Conservation (phyloP, 2,329 filamentous ascomycete species). For the Leptographium galeiforme region DNA sequence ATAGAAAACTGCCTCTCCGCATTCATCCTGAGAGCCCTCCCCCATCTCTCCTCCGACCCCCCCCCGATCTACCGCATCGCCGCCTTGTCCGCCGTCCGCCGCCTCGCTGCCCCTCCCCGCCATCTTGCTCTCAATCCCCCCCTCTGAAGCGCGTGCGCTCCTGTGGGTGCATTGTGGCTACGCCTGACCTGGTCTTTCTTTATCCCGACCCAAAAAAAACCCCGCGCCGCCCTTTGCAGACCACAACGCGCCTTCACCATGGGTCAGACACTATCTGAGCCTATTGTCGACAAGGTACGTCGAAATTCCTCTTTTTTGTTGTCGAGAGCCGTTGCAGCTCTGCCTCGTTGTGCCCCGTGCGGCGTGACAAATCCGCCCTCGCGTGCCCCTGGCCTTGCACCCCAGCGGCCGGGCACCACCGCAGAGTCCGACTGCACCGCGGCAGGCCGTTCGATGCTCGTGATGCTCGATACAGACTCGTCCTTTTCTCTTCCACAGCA, state of each 20-base stretch:
- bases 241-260: constrained; percentile 38
- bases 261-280: constrained; percentile 99
- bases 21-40: constrained; percentile 1
- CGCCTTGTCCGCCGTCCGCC: neutral
- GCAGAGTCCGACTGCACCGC: neutral
- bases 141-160: neutral
- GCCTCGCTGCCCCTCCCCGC: neutral
- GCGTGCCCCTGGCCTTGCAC: neutral
- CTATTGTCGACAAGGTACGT: constrained; percentile 95
- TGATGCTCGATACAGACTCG: neutral
- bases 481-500: neutral
- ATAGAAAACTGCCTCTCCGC: constrained; percentile 5
- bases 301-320: neutral
- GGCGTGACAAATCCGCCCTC: neutral
- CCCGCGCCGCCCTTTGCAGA: neutral
- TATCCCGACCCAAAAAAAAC: neutral
- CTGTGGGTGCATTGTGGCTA: neutral
- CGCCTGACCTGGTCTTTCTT: neutral
- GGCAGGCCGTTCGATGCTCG: neutral
- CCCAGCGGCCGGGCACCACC: no score
- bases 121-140: neutral
- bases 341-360: neutral
- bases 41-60: constrained; percentile 1
- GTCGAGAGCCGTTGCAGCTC: neutral
- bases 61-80: neutral